A percentile compares a stretch with the other conserved stretches of the same genome.
Conservation (phyloP, 2,329 filamentous ascomycete species). For the Dendryphion nanum region DNA sequence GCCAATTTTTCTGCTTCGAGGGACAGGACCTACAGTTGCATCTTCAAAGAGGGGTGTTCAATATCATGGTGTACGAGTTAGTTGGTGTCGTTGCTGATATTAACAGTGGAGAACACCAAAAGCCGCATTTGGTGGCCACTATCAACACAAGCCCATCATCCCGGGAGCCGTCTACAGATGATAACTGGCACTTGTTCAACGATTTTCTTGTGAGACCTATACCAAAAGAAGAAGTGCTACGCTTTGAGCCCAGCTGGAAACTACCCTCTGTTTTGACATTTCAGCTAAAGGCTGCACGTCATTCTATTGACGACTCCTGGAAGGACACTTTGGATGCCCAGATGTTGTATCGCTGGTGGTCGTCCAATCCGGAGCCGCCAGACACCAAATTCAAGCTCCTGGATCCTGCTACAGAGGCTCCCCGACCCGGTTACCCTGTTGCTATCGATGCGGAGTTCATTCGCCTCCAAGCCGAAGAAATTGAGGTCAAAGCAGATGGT, state of each 20-base stretch:
- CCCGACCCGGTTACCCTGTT: conserved; percentile 70
- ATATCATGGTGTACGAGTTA: conserved; percentile 85
- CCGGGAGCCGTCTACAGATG: conserved; percentile 57
- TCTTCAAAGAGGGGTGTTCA: conserved; percentile 73
- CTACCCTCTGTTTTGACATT: conserved; percentile 83
- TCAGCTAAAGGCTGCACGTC: conserved; percentile 77
- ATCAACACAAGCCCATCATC: conserved; percentile 77
- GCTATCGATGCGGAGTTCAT: conserved; percentile 98
- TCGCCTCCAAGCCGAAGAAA: conserved; percentile 85
- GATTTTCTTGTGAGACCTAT: conserved; percentile 89
- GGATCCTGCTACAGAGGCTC: conserved; percentile 60
- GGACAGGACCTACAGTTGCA: conserved; percentile 83
- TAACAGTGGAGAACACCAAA: conserved; percentile 79
- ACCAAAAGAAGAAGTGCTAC: conserved; percentile 76
- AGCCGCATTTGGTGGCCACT: conserved; percentile 86
- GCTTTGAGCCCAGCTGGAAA: conserved; percentile 92
- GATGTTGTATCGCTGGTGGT: conserved; percentile 74
- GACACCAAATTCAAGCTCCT: conserved; percentile 62
- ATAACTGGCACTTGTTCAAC: conserved; percentile 94
- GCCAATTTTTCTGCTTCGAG: conserved; percentile 94
- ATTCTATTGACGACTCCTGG: conserved; percentile 83
- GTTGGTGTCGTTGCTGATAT: conserved; percentile 89
- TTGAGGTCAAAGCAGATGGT: conserved; percentile 93
- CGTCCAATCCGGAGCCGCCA: conserved; percentile 40
- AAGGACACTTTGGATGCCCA: conserved; percentile 80